Conservation (phyloP, 257 asterid genomes). For the Capsicum rhomboideum region DNA sequence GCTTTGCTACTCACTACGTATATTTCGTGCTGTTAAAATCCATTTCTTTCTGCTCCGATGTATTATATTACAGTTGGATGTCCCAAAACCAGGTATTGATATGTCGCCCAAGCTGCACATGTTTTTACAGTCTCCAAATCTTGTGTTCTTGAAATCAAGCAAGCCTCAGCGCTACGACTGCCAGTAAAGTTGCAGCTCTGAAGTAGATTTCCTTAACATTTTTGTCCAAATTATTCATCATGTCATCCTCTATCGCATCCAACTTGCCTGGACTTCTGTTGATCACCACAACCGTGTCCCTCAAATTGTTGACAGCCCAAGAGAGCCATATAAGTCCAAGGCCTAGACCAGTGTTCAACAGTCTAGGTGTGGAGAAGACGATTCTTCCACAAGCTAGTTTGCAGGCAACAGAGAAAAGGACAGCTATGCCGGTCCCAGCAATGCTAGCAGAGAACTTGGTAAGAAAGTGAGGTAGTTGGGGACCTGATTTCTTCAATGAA, state of each 20-base stretch:
- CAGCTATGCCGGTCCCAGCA: slow-evolving; percentile 90
- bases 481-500: slow-evolving; percentile 69
- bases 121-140: not conserved
- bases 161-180: slow-evolving; percentile 48
- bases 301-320: slow-evolving; percentile 62
- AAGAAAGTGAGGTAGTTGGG: slow-evolving; percentile 60
- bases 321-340: slow-evolving; percentile 87
- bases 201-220: slow-evolving; percentile 59
- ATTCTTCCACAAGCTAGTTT: slow-evolving; percentile 46
- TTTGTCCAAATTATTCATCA: slow-evolving; percentile 49
- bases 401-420: slow-evolving; percentile 53
- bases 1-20: not conserved
- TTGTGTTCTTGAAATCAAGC: slow-evolving; percentile 25
- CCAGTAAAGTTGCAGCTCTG: slow-evolving; percentile 54
- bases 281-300: slow-evolving; percentile 59
- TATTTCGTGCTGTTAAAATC: not conserved
- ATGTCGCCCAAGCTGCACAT: not conserved
- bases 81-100: not conserved
- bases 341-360: slow-evolving; percentile 67
- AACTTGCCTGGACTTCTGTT: slow-evolving; percentile 36
- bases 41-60: not conserved
- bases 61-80: not conserved
- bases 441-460: slow-evolving; percentile 72
- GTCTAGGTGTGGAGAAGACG: slow-evolving; percentile 49
- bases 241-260: slow-evolving; percentile 39